Base-by-base conservation (phyloP, 768 basidiomycete genomes). In the Leccinum pellstonianum region DNA sequence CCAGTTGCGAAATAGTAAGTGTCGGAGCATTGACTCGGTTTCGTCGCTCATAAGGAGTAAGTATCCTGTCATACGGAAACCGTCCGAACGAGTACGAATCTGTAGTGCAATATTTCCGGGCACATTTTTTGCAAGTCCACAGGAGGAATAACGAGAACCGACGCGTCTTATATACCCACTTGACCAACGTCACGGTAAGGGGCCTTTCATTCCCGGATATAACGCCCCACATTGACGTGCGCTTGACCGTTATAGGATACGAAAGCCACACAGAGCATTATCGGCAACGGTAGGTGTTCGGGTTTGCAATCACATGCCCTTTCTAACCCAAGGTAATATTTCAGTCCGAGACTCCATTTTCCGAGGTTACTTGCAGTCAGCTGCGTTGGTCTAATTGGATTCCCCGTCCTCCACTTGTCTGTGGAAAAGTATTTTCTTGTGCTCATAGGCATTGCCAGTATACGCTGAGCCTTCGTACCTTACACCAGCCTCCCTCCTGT, bases 31-130 rank as follows among this genome's bases (percentile, higher is more conserved):
- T 17, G 23, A 58, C 21, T 46, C 23, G 11, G 51, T 55, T 37
- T 47, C 51, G 23, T 54, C 50, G 38, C 62, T 68, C 52, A 66
- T 55, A 52, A 35, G 27, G 43, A 23, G 23, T 49, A 63, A 91
- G 89, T 70, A 92, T 92, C 66, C 85, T 91, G 35, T 92, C 91
- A 6, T 92, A 87, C 63, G 88, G 87, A 27, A 86, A 90, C 62
- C 84, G 91, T 43, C 74, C 83, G n/a, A 93, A 93, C 69, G 88
- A 87, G 66, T 91, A 86, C 66, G 88, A 92, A 59, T 84, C 86
- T 5, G 89, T 91, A 21, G 85, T 91, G 47, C 85, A 88, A 68
- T 93, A 93, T 75, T 93, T 94, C 83, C 87, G 89, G 10, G 87
- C 90, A 37, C 92, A 93, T 66, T 94, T 94, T 76, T 76, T 90